These are phyloP conservation scores for Ilyonectria mors-panacis DNA, from an alignment of 2,329 filamentous ascomycete species.

Conservation along the genomic window DNA sequence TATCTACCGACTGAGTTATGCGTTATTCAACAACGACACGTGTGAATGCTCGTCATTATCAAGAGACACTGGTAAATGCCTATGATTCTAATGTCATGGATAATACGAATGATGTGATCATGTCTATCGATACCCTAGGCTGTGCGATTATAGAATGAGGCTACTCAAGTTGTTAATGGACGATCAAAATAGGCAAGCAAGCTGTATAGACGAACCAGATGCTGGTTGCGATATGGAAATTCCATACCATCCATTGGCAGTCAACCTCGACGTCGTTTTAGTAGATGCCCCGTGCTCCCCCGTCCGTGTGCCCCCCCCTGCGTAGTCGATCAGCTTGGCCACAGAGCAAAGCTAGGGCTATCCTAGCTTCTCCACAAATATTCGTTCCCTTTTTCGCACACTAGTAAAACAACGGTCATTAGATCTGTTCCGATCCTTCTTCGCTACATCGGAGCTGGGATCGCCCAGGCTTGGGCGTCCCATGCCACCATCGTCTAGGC, in stretches of 20 bases:
- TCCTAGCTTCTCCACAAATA: conserved; percentile 50
- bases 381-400: conserved; percentile 39
- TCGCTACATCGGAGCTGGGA: conserved; percentile 32
- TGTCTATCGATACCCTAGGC: not conserved
- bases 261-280: conserved; percentile 45
- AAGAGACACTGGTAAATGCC: conserved; percentile 9
- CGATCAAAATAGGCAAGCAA: not conserved
- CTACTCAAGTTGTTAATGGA: not conserved
- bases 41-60: not conserved
- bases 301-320: conserved; percentile 41
- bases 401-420: conserved; percentile 41
- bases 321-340: conserved; percentile 44
- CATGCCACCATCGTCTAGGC: not conserved
- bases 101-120: not conserved
- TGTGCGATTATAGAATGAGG: not conserved
- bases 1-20: conserved; percentile 5
- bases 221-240: conserved; percentile 29
- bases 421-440: conserved; percentile 42
- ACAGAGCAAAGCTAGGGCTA: conserved; percentile 46
- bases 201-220: conserved; percentile 2
- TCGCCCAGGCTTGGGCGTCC: conserved; percentile 25
- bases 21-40: not conserved
- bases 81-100: not conserved
- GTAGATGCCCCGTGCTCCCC: conserved; percentile 48
- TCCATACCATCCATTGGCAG: conserved; percentile 15